A percentile compares a stretch with the other conserved stretches of the same genome.
These are phyloP conservation scores for Nakazawaea peltata DNA, from an alignment of 805 yeast genomes.

Conservation along the genomic window DNA sequence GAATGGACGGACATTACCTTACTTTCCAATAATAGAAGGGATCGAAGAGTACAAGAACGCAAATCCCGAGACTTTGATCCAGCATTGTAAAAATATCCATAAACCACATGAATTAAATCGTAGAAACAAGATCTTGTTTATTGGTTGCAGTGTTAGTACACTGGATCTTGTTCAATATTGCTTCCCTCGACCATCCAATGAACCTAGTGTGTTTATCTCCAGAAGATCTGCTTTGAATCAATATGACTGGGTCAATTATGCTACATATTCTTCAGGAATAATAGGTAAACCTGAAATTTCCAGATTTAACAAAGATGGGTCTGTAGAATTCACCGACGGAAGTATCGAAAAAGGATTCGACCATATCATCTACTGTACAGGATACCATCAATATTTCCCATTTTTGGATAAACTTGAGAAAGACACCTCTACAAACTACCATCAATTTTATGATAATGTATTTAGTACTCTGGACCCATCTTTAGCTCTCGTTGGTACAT, in stretches of 20 bases:
- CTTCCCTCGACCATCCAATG: slow-evolving; percentile 18
- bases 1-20: slow-evolving; percentile 33
- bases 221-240: not conserved
- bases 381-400: slow-evolving; percentile 35
- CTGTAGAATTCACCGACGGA: slow-evolving; percentile 11
- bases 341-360: slow-evolving; percentile 26
- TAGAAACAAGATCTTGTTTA: slow-evolving; percentile 24
- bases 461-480: slow-evolving; percentile 36
- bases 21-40: slow-evolving; percentile 26
- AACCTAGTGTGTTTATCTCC: slow-evolving; percentile 10
- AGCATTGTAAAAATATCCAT: slow-evolving; percentile 13
- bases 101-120: slow-evolving; percentile 16
- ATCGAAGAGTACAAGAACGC: slow-evolving; percentile 21
- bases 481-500: slow-evolving; percentile 30
- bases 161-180: slow-evolving; percentile 34
- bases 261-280: slow-evolving; percentile 6
- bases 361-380: slow-evolving; percentile 32
- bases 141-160: slow-evolving; percentile 37
- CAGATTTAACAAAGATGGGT: slow-evolving; percentile 14
- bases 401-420: slow-evolving; percentile 17
- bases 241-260: slow-evolving; percentile 8
- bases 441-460: slow-evolving; percentile 22
- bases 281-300: slow-evolving; percentile 17
- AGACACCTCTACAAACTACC: slow-evolving; percentile 9
- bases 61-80: slow-evolving; percentile 20